Evolutionary conservation across 345 rosid species (phyloP).

Genomic region (Pelargonium nanum): DNA sequence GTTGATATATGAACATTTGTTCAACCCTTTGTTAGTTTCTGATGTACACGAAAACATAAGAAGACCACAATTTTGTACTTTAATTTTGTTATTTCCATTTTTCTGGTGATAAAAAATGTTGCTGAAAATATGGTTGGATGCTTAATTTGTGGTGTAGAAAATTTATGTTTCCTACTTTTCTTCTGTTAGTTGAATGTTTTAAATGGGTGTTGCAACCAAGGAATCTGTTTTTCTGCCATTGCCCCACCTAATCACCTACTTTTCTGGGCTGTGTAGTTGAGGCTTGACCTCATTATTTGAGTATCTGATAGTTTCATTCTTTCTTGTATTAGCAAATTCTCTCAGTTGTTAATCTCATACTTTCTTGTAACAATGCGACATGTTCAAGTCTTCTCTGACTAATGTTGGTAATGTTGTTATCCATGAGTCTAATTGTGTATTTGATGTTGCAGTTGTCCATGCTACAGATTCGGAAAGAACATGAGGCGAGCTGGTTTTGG

Average conservation of each 20-base stretch:
- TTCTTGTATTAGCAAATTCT: not conserved
- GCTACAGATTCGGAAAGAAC: conserved; percentile 86
- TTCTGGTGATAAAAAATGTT: not conserved
- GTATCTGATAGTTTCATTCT: too few relatives aligned
- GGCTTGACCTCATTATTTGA: not conserved
- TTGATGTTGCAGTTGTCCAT: conserved; percentile 66
- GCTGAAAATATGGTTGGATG: not conserved
- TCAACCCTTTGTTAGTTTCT: not conserved
- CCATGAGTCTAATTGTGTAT: conserved; percentile 8
- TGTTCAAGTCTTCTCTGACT: not conserved
- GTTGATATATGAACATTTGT: not conserved
- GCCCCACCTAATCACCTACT: not conserved
- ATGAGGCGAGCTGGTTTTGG: conserved; percentile 81
- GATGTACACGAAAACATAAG: too few relatives aligned
- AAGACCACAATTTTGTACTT: not conserved
- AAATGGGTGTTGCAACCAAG: not conserved
- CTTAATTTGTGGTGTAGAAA: not conserved
- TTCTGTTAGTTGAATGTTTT: not conserved
- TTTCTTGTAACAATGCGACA: not conserved
- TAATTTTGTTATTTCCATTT: not conserved
- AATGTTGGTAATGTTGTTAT: not conserved
- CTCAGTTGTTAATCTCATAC: not conserved
- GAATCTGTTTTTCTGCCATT: not conserved
- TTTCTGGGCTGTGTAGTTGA: not conserved
- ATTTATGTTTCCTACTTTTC: not conserved